Conservation (phyloP, 495 filamentous ascomycete species). For the Mytilinidion resinicola region DNA sequence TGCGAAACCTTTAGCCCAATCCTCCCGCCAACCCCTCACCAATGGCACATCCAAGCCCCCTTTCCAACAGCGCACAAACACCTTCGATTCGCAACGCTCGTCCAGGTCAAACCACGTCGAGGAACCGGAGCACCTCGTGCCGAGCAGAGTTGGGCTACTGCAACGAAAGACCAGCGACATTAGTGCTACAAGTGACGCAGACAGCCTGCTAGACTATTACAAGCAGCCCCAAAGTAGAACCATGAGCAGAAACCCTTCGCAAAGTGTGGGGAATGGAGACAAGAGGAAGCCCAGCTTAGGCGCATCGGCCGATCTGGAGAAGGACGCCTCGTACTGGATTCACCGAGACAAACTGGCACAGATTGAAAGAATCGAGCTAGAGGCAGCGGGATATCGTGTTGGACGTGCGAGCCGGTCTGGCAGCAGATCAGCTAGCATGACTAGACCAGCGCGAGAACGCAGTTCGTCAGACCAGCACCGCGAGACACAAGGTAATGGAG, state of each 20-base stretch:
- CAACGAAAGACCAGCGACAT: constrained; percentile 42
- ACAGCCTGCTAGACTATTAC: constrained; percentile 53
- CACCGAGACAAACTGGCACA: constrained; percentile 89
- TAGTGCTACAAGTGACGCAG: constrained; percentile 51
- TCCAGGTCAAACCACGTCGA: constrained; percentile 19
- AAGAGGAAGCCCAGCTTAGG: constrained; percentile 33
- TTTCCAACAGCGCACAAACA: constrained; percentile 7
- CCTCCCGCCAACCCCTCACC: constrained; percentile 25
- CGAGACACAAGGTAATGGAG: constrained; percentile 10
- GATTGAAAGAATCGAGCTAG: constrained; percentile 89
- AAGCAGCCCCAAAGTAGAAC: constrained; percentile 38
- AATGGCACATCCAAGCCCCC: constrained; percentile 12
- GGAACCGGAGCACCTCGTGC: constrained; percentile 18
- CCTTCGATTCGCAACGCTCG: constrained; percentile 15
- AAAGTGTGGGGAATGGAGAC: constrained; percentile 29
- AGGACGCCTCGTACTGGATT: constrained; percentile 78
- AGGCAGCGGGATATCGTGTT: constrained; percentile 78
- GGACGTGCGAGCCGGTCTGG: constrained; percentile 47
- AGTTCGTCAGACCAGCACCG: constrained; percentile 4
- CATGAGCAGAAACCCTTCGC: constrained; percentile 20
- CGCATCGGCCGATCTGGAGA: constrained; percentile 11
- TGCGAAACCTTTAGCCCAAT: constrained; percentile 8
- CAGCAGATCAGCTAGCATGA: constrained; percentile 49
- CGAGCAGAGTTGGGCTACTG: constrained; percentile 28
- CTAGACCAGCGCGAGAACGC: neutral